Percentiles rank a stretch among this genome's conserved stretches.
phyloP scores from a whole-genome alignment of 768 basidiomycete genomes.

The Pleurotus tuoliensis region DNA sequence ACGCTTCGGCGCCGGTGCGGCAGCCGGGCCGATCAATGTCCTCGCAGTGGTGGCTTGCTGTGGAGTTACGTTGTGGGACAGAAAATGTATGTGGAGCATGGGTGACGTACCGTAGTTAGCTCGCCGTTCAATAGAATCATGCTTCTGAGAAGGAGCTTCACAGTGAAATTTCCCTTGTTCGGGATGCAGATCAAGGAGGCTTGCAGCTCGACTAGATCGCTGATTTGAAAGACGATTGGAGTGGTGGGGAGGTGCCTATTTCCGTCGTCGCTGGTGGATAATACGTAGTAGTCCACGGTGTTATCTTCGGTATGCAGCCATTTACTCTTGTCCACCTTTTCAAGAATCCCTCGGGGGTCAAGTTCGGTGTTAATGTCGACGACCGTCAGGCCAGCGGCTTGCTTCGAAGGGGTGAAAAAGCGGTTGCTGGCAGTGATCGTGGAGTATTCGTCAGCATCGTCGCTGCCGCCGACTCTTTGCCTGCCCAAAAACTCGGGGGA shows the following conservation, averaged over 20 bases:
- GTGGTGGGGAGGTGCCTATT: neutral
- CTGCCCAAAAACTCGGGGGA: neutral
- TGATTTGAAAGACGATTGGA: neutral
- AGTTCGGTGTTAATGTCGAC: neutral
- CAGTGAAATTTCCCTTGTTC: neutral
- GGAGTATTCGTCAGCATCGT: neutral
- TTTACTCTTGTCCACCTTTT: neutral
- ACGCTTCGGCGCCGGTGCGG: neutral
- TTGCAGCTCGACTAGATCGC: neutral
- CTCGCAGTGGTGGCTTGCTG: neutral
- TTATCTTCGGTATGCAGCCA: neutral
- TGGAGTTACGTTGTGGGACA: neutral
- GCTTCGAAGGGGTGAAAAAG: neutral
- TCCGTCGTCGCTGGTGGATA: neutral
- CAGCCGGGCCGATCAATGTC: neutral
- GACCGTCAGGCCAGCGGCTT: neutral
- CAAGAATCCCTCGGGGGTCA: neutral
- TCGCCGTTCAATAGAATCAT: neutral
- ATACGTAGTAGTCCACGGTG: neutral
- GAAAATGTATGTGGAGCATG: neutral
- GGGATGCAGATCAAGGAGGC: neutral
- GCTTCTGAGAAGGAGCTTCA: neutral
- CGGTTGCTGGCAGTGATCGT: neutral
- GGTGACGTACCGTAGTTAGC: neutral
- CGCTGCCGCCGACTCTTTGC: neutral